Conservation (phyloP, 1,284 basidiomycete genomes). For the Retiboletus fuscus region DNA sequence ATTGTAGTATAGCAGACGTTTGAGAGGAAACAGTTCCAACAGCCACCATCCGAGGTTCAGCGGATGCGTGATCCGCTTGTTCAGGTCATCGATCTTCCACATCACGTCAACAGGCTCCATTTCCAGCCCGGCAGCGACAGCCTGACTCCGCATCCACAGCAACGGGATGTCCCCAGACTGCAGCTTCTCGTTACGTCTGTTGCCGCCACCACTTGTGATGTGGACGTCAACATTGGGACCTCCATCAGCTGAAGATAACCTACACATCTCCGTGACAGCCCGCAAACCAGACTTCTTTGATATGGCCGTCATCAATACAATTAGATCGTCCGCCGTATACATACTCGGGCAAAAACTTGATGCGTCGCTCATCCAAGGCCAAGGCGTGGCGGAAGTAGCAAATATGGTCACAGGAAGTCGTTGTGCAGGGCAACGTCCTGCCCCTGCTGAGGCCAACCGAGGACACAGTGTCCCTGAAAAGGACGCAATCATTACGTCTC, state of each 20-base stretch:
- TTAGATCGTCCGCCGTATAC: constrained; percentile 42
- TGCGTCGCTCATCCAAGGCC: constrained; percentile 55
- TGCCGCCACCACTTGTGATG: constrained; percentile 46
- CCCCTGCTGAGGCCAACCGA: constrained; percentile 50
- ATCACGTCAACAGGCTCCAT: constrained; percentile 41
- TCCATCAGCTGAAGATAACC: constrained; percentile 27
- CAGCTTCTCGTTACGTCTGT: constrained; percentile 42
- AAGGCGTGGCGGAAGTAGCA: constrained; percentile 49
- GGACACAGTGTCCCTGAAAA: constrained; percentile 48
- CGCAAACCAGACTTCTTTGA: constrained; percentile 54
- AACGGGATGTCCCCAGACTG: constrained; percentile 50
- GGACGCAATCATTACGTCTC: background rate
- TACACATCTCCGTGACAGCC: constrained; percentile 52
- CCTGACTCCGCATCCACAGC: constrained; percentile 51
- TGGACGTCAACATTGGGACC: constrained; percentile 14
- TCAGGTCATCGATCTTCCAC: constrained; percentile 44
- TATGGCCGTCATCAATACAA: constrained; percentile 23
- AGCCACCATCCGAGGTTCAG: constrained; percentile 43
- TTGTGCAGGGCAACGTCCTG: constrained; percentile 46
- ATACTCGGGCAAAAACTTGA: constrained; percentile 57
- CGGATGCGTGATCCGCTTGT: constrained; percentile 36
- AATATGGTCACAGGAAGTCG: constrained; percentile 44
- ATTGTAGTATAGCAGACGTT: constrained; percentile 45
- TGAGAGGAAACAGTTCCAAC: constrained; percentile 45
- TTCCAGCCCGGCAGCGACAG: constrained; percentile 39